Evolutionary conservation across 1,284 basidiomycete species (phyloP), one percentile per base, ranked within the genome.

Genomic region (Gastroboletus turbinatus): DNA sequence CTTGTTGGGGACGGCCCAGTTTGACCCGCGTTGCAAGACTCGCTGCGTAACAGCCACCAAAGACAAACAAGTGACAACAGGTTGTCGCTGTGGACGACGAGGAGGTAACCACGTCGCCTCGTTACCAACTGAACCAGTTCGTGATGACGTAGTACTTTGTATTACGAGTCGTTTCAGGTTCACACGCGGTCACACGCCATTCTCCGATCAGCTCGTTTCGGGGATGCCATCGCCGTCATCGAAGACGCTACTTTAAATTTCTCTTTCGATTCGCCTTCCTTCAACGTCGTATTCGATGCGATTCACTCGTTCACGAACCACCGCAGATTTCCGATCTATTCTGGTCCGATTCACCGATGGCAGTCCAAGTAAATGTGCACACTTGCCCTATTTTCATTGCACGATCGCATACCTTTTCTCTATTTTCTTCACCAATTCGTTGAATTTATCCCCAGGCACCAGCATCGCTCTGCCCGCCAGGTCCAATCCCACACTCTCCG

Each of bases 401-500:
- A 5, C 25, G 25, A 27, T 27, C 25, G 25, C 25, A 52, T 78
- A 81, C 33, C 68, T 71, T 43, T 73, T 69, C 14, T 50, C 59
- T 61, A 82, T 75, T 29, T 62, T 68, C 6, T 58, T 55, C 2
- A 82, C 76, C 36, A 85, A 48, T 2, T 70, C 70, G 4, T 70
- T 67, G 16, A 83, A 74, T 9, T 72, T 71, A 8, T 74, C 71
- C 0, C 74, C 75, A 3, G 81, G 76, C 1, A 96, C 74, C 9
- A 96, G 75, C 79, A 93, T 89, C 56, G 94, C 73, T 45, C 92
- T 76, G 1, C 90, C 92, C 19, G 84, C 82, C 46, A 84, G 80
- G 66, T 95, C 92, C 25, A 95, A 77, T 3, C 94, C 93, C 67
- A 95, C 92, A 0, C 86, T 76, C 45, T 92, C 90, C 53, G 79